These are phyloP conservation scores for Silybum marianum DNA, from an alignment of 129 eudicot genomes.

Conservation along the genomic window DNA sequence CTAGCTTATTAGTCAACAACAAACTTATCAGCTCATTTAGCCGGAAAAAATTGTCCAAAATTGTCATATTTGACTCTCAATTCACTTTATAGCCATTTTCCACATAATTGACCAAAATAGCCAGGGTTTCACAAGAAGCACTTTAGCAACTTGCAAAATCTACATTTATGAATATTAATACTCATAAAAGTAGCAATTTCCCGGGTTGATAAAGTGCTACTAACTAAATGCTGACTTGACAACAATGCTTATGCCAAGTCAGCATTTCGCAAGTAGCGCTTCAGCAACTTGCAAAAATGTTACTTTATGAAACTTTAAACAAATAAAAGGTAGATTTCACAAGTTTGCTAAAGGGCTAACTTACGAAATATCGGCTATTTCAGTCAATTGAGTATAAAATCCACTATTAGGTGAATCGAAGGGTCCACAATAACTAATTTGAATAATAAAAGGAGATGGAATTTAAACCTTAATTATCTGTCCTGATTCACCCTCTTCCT, in stretches of 20 bases:
- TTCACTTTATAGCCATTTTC: not conserved
- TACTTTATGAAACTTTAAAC: not conserved
- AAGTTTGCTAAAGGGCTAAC: not conserved
- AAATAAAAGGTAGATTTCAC: not conserved
- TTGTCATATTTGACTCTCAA: not conserved
- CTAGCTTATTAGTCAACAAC: not conserved
- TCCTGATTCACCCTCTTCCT: constrained; percentile 80
- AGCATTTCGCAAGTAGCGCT: not conserved
- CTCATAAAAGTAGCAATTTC: too few relatives aligned
- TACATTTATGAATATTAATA: too few relatives aligned
- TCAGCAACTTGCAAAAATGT: not conserved
- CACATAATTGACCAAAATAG: not conserved
- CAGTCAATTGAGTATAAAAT: not conserved
- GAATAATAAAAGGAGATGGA: not conserved
- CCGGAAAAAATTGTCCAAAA: not conserved
- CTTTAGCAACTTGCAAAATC: too few relatives aligned
- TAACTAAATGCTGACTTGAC: not conserved
- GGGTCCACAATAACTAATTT: not conserved
- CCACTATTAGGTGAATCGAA: not conserved
- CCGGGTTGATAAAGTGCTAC: not conserved
- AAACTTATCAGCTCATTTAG: not conserved
- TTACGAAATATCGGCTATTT: not conserved
- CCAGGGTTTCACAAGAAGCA: not conserved
- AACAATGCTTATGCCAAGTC: not conserved
- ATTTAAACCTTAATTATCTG: constrained; percentile 73